Base-by-base conservation (phyloP, 345 rosid species). In the Eucalyptus polybractea region DNA sequence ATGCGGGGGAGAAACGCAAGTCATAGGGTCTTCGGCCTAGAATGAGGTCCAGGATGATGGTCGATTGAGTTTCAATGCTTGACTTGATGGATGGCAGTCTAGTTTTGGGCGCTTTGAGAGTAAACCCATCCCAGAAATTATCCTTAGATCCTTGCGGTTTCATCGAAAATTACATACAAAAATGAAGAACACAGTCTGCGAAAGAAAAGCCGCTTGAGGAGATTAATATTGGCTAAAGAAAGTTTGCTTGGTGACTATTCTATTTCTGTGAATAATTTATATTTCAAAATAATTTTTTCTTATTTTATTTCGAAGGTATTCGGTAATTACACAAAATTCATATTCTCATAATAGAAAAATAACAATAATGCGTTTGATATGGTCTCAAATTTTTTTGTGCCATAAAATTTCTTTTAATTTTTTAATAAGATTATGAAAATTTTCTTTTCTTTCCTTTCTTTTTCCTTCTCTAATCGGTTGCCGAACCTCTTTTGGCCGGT, bases 231-330 rank as follows among this genome's bases (percentile, higher is more conserved):
- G 10, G 72, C 33, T 29, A 13, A 62, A 62, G 15, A 62, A 62
- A 62, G 9, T n/a, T 62, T 12, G 19, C 0, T 4, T 21, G 25
- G 58, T 0, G 2, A 53, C 58, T 1, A 4, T 2, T 19, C 0
- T 53, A 2, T 7, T 53, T 4, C 0, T 53, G 2, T 53, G 25
- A 53, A 53, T 53, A 7, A 53, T 53, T 53, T 53, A 8, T 19
- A 21, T 53, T 19, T 21, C 0, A 3, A 53, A 19, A 53, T 53
- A 53, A 0, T 19, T 7, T 7, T 19, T 21, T 53, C 1, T 19
- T 53, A 53, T 8, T 53, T 0, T 53, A 53, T 19, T 53, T 53
- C 0, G 0, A 53, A 53, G 0, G 25, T 53, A 0, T 21, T 21
- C 1, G 0, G 0, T 53, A 53, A 53, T 7, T 53, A 0, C 10